phyloP scores from a whole-genome alignment of 331 rosid species.

The Malus hybrid region DNA sequence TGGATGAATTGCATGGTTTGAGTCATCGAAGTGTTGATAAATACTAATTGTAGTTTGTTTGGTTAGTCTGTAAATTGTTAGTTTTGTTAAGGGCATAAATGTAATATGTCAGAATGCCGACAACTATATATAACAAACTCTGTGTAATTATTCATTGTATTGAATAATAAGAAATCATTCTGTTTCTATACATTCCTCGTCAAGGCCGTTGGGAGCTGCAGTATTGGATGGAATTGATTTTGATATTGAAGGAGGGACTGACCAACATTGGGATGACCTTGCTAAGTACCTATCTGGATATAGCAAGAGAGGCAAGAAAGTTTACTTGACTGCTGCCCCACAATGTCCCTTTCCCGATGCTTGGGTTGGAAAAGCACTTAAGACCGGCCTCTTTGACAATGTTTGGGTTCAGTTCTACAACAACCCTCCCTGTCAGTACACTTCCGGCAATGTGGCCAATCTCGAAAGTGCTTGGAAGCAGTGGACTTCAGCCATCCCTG shows the following conservation, averaged over 20 bases:
- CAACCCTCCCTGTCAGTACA: conserved; percentile 27
- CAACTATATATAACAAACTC: no score
- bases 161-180: no score
- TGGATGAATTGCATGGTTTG: no score
- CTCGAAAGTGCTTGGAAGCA: conserved; percentile 23
- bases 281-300: conserved; percentile 21
- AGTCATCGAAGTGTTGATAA: no score
- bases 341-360: conserved; percentile 40
- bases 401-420: conserved; percentile 49
- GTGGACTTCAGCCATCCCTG: conserved; percentile 25
- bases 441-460: conserved; percentile 5
- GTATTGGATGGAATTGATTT: conserved; percentile 40
- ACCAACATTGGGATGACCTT: conserved; percentile 21
- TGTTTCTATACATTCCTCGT: not conserved
- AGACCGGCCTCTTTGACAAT: conserved; percentile 32
- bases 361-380: conserved; percentile 24
- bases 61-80: no score
- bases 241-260: conserved; percentile 29
- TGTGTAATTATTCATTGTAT: no score
- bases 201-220: conserved; percentile 30
- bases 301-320: conserved; percentile 13
- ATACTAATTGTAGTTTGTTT: no score
- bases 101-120: no score
- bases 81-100: no score
- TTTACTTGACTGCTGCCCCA: conserved; percentile 35